phyloP scores from a whole-genome alignment of 257 asterid species.

The Cruciata laevipes region DNA sequence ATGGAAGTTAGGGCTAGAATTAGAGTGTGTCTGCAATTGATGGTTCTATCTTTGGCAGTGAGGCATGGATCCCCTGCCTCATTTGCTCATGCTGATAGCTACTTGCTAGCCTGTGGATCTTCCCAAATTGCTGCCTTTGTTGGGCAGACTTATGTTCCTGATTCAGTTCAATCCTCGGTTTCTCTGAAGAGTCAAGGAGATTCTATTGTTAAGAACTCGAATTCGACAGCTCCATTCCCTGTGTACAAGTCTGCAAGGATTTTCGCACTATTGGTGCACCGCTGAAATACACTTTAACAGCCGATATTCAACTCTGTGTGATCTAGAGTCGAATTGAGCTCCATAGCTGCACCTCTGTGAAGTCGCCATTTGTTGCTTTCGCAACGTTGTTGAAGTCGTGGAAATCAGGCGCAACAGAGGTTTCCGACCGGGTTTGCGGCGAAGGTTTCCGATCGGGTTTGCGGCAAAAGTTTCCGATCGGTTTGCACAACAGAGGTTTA shows the following conservation, averaged over 20 bases:
- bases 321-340: too few relatives aligned
- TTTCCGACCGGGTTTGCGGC: too few relatives aligned
- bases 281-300: too few relatives aligned
- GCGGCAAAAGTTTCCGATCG: too few relatives aligned
- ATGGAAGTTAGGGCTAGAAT: slow-evolving; percentile 12
- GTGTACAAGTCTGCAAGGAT: slow-evolving; percentile 34
- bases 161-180: slow-evolving; percentile 24
- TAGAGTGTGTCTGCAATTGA: slow-evolving; percentile 13
- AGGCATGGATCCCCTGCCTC: slow-evolving; percentile 20
- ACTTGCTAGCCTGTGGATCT: slow-evolving; percentile 41
- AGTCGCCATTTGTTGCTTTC: too few relatives aligned
- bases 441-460: too few relatives aligned
- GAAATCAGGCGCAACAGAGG: too few relatives aligned
- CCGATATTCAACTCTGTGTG: too few relatives aligned
- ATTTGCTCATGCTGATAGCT: slow-evolving; percentile 31
- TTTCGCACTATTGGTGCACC: slow-evolving; percentile 20
- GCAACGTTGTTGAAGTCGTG: too few relatives aligned
- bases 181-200: slow-evolving; percentile 21
- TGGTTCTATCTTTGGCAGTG: slow-evolving; percentile 18
- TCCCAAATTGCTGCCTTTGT: slow-evolving; percentile 28
- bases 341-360: too few relatives aligned
- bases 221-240: slow-evolving; percentile 29
- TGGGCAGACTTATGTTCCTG: slow-evolving; percentile 36
- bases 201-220: slow-evolving; percentile 23
- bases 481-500: too few relatives aligned